Base-by-base conservation (phyloP, 2,329 filamentous ascomycete species). In the Epicoccum nigrum region DNA sequence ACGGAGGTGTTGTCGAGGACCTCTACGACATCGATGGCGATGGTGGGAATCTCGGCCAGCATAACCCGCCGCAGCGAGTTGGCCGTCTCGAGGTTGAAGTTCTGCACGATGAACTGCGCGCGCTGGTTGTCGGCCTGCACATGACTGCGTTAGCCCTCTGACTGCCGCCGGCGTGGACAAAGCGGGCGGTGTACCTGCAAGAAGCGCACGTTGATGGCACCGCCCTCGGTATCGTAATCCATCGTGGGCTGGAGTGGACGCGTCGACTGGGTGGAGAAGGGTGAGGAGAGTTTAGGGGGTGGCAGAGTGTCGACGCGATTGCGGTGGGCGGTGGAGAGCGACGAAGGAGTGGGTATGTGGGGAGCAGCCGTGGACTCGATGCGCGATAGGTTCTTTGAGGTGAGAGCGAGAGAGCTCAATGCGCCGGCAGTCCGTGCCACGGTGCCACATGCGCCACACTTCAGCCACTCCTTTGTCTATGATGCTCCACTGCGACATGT, bases 1-100 rank as follows among this genome's bases (percentile, higher is more conserved):
- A 97, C 92, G n/a, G 92, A 95, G 51, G 89, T 96, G 80, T 99
- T 99, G 67, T 83, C 84, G 69, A 95, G 87, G 60, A 99, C 87
- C 74, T 97, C 91, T 57, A 97, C 92, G 12, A 96, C 84, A 69
- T 99, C 93, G 73, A 97, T 92, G 58, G 94, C 92, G 65, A 97
- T 86, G 19, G 91, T 97, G 9, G 93, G 92, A 53, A 99, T 89
- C 77, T 99, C 93, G 66, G 91, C 90, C 60, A 96, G 87, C 78
- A 97, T 93, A 52, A 91, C 83, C 70, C 93, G 90, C 56, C 93
- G 92, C 55, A 97, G 78, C 37, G 92, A 89, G 80, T 99, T 99
- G 66, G 93, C 93, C 65, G 97, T 91, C 57, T 92, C 84, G 52
- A 97, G 86, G 71, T 96, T 91, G 67, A 93, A 90, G 72, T 91